Conservation (phyloP, 148 eudicot species). For the Silene latifolia region DNA sequence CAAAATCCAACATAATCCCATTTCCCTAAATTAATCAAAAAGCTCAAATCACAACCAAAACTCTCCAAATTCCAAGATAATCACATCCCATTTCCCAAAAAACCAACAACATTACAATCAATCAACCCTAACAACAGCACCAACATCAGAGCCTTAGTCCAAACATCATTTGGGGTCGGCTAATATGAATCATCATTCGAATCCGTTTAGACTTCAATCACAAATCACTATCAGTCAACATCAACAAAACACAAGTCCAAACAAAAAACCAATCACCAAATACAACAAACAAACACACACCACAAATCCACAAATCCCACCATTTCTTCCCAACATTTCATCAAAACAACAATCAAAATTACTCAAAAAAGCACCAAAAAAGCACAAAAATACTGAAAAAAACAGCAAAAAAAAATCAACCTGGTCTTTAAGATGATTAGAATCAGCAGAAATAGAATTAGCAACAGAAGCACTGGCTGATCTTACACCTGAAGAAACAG, state of each 20-base stretch:
- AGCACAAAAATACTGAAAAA: not conserved
- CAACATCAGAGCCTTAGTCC: slow-evolving; percentile 5
- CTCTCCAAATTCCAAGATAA: not conserved
- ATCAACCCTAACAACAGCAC: slow-evolving; percentile 10
- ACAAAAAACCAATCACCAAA: slow-evolving; percentile 9
- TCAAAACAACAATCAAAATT: not conserved
- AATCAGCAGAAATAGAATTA: slow-evolving; percentile 55
- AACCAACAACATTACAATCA: not conserved
- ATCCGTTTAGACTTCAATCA: not conserved
- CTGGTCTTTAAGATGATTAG: slow-evolving; percentile 80
- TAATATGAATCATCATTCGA: too few species aligned
- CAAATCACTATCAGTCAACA: slow-evolving; percentile 22
- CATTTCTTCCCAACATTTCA: not conserved
- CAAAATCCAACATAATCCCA: not conserved
- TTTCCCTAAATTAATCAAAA: not conserved
- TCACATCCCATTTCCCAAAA: not conserved
- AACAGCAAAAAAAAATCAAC: slow-evolving; percentile 28
- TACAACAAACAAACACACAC: not conserved
- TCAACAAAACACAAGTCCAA: slow-evolving; percentile 22
- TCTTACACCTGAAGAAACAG: slow-evolving; percentile 90
- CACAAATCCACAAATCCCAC: slow-evolving; percentile 2
- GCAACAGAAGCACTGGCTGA: slow-evolving; percentile 88
- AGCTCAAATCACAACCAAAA: not conserved
- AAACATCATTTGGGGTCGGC: too few species aligned
- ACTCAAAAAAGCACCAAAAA: slow-evolving; percentile 4